These are phyloP conservation scores for Saksenaea oblongispora DNA, from an alignment of 371 early-diverging fungal genomes.

Conservation along the genomic window DNA sequence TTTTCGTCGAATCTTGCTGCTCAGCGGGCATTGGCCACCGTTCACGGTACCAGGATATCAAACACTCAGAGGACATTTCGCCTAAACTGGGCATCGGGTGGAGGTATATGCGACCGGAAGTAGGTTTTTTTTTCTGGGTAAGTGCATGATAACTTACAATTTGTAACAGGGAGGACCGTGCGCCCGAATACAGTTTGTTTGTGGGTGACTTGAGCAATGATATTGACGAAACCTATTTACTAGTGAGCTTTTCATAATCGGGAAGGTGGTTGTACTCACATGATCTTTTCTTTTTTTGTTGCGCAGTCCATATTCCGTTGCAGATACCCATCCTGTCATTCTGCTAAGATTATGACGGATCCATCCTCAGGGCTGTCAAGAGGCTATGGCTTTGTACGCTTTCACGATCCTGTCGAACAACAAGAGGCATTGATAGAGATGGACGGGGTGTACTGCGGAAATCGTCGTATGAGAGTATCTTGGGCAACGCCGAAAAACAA, in stretches of 20 bases:
- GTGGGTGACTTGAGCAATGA: slow-evolving; percentile 86
- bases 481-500: slow-evolving; percentile 74
- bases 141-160: not conserved
- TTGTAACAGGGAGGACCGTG: slow-evolving; percentile 50
- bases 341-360: slow-evolving; percentile 86
- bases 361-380: slow-evolving; percentile 70
- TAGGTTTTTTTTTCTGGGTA: slow-evolving; percentile 19
- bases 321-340: slow-evolving; percentile 69
- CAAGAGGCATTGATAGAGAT: slow-evolving; percentile 78
- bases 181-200: slow-evolving; percentile 82
- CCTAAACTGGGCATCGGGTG: slow-evolving; percentile 91
- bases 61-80: slow-evolving; percentile 78
- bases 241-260: slow-evolving; percentile 57
- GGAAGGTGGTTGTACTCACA: too few relatives aligned
- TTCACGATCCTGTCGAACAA: slow-evolving; percentile 72
- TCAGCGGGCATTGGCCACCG: slow-evolving; percentile 58
- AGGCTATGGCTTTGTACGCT: slow-evolving; percentile 87
- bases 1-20: slow-evolving; percentile 64
- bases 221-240: slow-evolving; percentile 69
- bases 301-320: slow-evolving; percentile 55
- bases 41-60: slow-evolving; percentile 85
- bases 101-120: slow-evolving; percentile 53
- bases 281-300: slow-evolving; percentile 25
- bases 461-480: slow-evolving; percentile 83
- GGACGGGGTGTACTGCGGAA: slow-evolving; percentile 74